These are phyloP conservation scores for Pugionium dolabratum DNA, from an alignment of 345 rosid genomes.

Conservation along the genomic window DNA sequence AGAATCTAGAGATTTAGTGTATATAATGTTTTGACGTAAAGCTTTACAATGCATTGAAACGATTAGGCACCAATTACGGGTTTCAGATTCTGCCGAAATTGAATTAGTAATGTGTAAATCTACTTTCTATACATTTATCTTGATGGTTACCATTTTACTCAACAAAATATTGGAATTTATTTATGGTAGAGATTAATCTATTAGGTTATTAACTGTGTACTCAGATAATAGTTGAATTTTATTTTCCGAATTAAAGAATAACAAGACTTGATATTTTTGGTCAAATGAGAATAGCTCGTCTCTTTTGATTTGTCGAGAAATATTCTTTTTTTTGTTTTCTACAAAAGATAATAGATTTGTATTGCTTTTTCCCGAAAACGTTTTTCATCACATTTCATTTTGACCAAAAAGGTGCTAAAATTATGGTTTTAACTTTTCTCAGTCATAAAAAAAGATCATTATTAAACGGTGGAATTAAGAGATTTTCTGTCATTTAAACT, in stretches of 20 bases:
- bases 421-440: slow-evolving; percentile 9
- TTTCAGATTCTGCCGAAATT: slow-evolving; percentile 17
- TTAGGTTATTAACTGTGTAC: neutral
- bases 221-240: neutral
- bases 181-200: neutral
- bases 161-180: no score
- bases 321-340: slow-evolving; percentile 3
- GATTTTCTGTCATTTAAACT: neutral
- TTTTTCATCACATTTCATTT: slow-evolving; percentile 24
- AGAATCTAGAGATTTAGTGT: no score
- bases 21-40: no score
- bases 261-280: slow-evolving; percentile 6
- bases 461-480: neutral
- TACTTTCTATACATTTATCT: slow-evolving; percentile 15
- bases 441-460: neutral
- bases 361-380: slow-evolving; percentile 24
- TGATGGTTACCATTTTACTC: slow-evolving; percentile 19
- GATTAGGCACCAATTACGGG: slow-evolving; percentile 38
- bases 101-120: slow-evolving; percentile 6
- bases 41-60: neutral
- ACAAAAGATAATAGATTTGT: slow-evolving; percentile 6
- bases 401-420: slow-evolving; percentile 27
- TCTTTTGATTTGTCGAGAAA: slow-evolving; percentile 25
- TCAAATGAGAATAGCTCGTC: slow-evolving; percentile 28
- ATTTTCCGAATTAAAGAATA: neutral